Conservation (phyloP, 345 rosid species). For the Eucalyptus regnans region DNA sequence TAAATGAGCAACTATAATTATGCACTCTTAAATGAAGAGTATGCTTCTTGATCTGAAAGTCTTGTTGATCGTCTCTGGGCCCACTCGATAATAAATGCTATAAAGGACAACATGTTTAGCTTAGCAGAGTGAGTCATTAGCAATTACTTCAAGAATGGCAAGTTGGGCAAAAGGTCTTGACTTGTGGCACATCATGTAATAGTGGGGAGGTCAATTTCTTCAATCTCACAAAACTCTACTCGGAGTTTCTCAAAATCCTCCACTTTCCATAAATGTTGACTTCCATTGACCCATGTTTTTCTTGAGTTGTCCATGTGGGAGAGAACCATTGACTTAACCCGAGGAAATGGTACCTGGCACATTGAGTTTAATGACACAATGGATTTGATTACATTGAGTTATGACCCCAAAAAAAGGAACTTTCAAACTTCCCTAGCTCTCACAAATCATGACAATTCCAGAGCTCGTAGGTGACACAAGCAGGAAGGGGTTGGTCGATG, state of each 20-base stretch:
- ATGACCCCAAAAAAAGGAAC: too few relatives aligned
- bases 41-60: too few relatives aligned
- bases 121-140: rapidly evolving
- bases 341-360: rapidly evolving
- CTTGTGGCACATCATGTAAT: too few relatives aligned
- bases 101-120: too few relatives aligned
- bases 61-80: rapidly evolving
- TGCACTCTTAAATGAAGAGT: rapidly evolving
- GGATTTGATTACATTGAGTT: rapidly evolving
- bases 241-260: rapidly evolving
- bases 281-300: rapidly evolving
- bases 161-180: too few relatives aligned
- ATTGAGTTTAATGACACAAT: rapidly evolving
- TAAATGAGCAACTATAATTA: too few relatives aligned
- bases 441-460: too few relatives aligned
- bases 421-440: too few relatives aligned
- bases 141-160: rapidly evolving
- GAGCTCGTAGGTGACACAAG: too few relatives aligned
- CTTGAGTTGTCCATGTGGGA: too few relatives aligned
- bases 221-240: too few relatives aligned
- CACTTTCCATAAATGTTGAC: too few relatives aligned
- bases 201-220: rapidly evolving
- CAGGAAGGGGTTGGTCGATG: rapidly evolving
- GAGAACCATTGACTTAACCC: rapidly evolving
- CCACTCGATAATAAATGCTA: rapidly evolving